Evolutionary conservation across 768 basidiomycete species (phyloP), one percentile per base, ranked within the genome.

Genomic region (Candolleomyces aberdarensis): DNA sequence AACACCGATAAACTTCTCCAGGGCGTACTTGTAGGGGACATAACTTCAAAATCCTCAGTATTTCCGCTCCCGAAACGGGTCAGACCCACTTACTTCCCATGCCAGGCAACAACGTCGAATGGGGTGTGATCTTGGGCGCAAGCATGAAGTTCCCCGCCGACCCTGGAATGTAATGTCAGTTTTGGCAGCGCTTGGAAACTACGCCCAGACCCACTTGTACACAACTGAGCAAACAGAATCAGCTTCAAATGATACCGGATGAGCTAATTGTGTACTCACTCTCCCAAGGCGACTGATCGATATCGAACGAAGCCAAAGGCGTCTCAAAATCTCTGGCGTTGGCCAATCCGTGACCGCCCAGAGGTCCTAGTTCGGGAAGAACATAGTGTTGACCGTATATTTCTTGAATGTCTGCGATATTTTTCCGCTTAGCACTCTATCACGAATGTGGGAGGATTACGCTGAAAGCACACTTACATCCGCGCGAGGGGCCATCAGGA

Each of bases 91-190:
- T 68, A 85, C 85, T 85, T 87, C 71, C 85, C 85, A 54, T 84
- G 81, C 86, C 85, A 88, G 1, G 86, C 86, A 29, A 88, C 87
- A 44, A 88, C 86, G 67, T 89, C 87, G 69, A 88, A 89, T 0
- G 87, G 87, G 1, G 87, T 86, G 69, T 87, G 84, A 48, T 84
- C 79, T 63, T 88, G 85, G 44, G 74, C 71, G 64, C 84, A 85
- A 22, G 72, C 69, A 67, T 83, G 83, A 10, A 85, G 69, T 69
- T 83, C 74, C 15, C 86, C 85, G 57, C 78, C 75, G 31, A 88
- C 77, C 72, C 83, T 86, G 48, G 19, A 64, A 5, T 57, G 29
- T 22, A n/a, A 20, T 26, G 36, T 48, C 13, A 58, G 29, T 32
- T 20, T 60, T 20, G 29, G 46, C 17, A 15, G 41, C 9, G 44